A percentile compares a stretch with the other conserved stretches of the same genome.
Conservation (phyloP, 2,329 filamentous ascomycete genomes). For the Rhinocladiella similis region DNA sequence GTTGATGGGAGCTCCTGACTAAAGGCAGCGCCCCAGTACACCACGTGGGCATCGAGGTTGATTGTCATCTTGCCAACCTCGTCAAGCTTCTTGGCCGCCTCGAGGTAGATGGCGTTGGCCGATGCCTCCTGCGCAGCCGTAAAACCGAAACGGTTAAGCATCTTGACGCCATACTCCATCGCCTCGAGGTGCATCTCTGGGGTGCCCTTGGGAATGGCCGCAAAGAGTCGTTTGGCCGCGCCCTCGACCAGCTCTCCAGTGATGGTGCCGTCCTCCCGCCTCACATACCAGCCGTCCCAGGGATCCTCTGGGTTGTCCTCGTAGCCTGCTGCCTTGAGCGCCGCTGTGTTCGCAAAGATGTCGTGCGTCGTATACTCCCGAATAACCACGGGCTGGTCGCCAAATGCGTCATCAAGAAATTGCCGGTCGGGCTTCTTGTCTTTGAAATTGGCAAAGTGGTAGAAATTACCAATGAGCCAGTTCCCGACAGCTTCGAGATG, state of each 20-base stretch:
- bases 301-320: slow-evolving; percentile 14
- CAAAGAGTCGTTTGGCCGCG: slow-evolving; percentile 8
- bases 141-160: slow-evolving; percentile 28
- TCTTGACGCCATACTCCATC: slow-evolving; percentile 31
- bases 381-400: slow-evolving; percentile 16
- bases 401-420: slow-evolving; percentile 17
- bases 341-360: slow-evolving; percentile 17
- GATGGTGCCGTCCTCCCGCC: slow-evolving; percentile 15
- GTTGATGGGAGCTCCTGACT: slow-evolving; percentile 9
- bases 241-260: slow-evolving; percentile 18
- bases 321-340: slow-evolving; percentile 12
- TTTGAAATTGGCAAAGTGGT: slow-evolving; percentile 10
- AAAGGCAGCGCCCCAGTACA: slow-evolving; percentile 14
- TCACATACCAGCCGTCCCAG: slow-evolving; percentile 14
- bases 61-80: slow-evolving; percentile 12
- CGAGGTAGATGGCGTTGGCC: slow-evolving; percentile 18
- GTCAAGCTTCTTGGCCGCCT: slow-evolving; percentile 14
- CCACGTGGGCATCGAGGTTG: slow-evolving; percentile 19
- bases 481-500: slow-evolving; percentile 12
- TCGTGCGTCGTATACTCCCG: slow-evolving; percentile 15
- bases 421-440: slow-evolving; percentile 15
- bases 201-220: slow-evolving; percentile 9
- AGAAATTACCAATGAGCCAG: slow-evolving; percentile 21
- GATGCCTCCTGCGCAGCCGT: slow-evolving; percentile 19
- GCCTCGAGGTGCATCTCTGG: slow-evolving; percentile 13